Evolutionary conservation across 2,329 filamentous ascomycete species (phyloP).

Genomic region (Zymoseptoria crescenta): DNA sequence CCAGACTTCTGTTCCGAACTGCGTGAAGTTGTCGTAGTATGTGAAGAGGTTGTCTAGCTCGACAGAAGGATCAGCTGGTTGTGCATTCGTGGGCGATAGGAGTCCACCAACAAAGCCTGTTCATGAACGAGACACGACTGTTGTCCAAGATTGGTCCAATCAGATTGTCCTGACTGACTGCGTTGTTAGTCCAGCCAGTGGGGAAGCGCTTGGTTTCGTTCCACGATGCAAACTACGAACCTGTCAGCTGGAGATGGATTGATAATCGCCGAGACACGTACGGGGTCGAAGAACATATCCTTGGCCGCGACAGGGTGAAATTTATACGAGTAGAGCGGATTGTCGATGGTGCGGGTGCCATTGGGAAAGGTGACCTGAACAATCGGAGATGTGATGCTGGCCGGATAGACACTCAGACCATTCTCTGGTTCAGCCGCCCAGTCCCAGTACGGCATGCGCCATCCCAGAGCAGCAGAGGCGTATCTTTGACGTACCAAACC

Average conservation of each 20-base stretch:
- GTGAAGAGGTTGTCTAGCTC: constrained; percentile 51
- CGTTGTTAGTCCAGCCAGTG: constrained; percentile 33
- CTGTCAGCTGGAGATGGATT: background rate
- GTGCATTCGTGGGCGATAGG: background rate
- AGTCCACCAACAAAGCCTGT: constrained; percentile 45
- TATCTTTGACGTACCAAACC: constrained; percentile 32
- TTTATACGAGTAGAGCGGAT: constrained; percentile 30
- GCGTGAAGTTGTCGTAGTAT: constrained; percentile 58
- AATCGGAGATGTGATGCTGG: constrained; percentile 32
- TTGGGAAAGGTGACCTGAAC: constrained; percentile 32
- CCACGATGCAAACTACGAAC: constrained; percentile 50
- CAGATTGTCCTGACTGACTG: constrained; percentile 52
- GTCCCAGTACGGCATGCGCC: constrained; percentile 43
- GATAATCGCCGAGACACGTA: constrained; percentile 34
- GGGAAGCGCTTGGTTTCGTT: constrained; percentile 53
- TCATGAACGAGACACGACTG: constrained; percentile 47
- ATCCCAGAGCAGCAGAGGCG: constrained; percentile 32
- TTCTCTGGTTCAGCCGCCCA: constrained; percentile 35
- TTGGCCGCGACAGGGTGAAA: constrained; percentile 48
- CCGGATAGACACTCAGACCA: constrained; percentile 31
- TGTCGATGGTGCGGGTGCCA: constrained; percentile 26
- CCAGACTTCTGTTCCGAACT: constrained; percentile 63
- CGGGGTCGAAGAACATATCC: constrained; percentile 53
- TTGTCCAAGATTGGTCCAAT: constrained; percentile 46
- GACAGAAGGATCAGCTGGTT: background rate